Percentiles rank a stretch among this genome's conserved stretches.
Evolutionary conservation across 768 basidiomycete genomes (phyloP).

Genomic region (Naganishia kalamii): DNA sequence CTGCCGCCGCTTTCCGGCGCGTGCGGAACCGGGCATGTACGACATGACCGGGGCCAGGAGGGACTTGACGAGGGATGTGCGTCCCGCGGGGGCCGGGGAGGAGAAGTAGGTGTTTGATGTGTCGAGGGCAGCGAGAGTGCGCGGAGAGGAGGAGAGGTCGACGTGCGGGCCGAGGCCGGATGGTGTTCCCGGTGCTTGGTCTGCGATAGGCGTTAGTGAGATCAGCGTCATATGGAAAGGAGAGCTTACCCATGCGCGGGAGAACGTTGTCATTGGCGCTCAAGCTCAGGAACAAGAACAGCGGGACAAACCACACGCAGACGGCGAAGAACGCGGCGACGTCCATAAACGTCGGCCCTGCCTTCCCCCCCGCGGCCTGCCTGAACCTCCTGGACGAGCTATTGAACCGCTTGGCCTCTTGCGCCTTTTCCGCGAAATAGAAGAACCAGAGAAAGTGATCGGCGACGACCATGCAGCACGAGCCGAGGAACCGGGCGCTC

Average conservation of each 20-base stretch:
- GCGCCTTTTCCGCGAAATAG: constrained; percentile 62
- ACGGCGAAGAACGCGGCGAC: constrained; percentile 53
- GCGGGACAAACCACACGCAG: constrained; percentile 58
- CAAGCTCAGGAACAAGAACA: constrained; percentile 90
- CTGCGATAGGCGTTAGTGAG: neutral
- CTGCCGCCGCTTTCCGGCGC: constrained; percentile 37
- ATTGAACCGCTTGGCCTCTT: constrained; percentile 33
- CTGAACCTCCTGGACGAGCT: neutral
- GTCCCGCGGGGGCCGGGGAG: neutral
- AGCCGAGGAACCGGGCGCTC: constrained; percentile 74
- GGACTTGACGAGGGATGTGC: constrained; percentile 38
- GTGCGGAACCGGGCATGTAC: constrained; percentile 51
- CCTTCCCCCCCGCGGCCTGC: constrained; percentile 7
- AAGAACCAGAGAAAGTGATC: constrained; percentile 98
- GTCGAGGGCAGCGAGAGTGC: neutral
- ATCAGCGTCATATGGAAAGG: neutral
- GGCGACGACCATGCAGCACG: constrained; percentile 72
- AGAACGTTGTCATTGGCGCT: constrained; percentile 96
- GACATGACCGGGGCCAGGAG: constrained; percentile 42
- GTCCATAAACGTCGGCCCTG: constrained; percentile 47
- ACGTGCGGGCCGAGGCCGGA: constrained; percentile 1
- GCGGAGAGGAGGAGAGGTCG: neutral
- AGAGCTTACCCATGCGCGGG: constrained; percentile 51
- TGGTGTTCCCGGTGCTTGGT: constrained; percentile 19
- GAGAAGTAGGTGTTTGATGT: constrained; percentile 17